Evolutionary conservation across 2,329 filamentous ascomycete species (phyloP), one percentile per base, ranked within the genome.

Genomic region (Arthrobotrys megalospora): DNA sequence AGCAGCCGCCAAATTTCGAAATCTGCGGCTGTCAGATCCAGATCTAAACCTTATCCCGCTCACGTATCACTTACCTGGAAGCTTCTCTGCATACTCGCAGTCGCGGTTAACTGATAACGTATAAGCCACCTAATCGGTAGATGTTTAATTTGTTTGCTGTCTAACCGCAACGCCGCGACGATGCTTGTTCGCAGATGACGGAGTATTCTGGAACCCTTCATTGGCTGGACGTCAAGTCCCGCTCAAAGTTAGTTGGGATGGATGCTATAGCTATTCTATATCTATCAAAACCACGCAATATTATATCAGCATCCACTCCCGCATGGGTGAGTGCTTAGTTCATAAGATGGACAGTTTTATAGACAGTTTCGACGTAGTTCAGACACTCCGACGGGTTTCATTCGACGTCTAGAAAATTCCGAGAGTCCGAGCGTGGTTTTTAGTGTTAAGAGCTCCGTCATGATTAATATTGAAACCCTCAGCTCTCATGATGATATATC

Each of bases 1-100:
- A 36, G 50, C 66, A 69, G 52, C 66, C 52, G 66, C 66, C 41
- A 69, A 58, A 58, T 14, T 21, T 68, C 11, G 7, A 28, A 36
- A 36, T 43, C 36, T 41, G 36, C 50, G 21, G 50, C 36, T 58
- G 50, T 68, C 38, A 43, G 36, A 19, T 36, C 41, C 41, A 16
- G 41, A 45, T 45, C 41, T 6, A 45, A 45, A 7, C 41, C 12
- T 45, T 45, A 16, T 45, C 10, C 41, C n/a, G 5, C n/a, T 16
- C 41, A 45, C 8, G n/a, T 45, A 1, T 45, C 12, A 45, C 41
- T 28, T 28, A 28, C 24, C 2, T 28, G n/a, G n/a, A n/a, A 28
- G 24, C 24, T 28, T 28, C 2, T 28, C 24, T 6, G 16, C 43
- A 45, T 45, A 24, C 8, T 48, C 45, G 19, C 7, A 38, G 28